Conservation (phyloP, 495 filamentous ascomycete genomes). For the Penicillium silybi region DNA sequence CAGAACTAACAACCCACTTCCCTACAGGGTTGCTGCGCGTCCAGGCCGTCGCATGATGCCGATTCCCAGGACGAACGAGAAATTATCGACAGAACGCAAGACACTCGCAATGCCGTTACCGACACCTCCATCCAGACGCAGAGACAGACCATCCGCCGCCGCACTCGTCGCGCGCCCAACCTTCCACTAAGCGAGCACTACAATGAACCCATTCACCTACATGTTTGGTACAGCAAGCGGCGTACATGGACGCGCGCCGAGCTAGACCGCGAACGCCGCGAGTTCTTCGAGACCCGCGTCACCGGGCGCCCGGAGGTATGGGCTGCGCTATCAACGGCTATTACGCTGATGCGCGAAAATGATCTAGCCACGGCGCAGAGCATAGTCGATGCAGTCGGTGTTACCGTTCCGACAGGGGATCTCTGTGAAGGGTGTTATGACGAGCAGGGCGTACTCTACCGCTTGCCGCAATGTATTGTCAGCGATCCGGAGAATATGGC, state of each 20-base stretch:
- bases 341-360: slow-evolving; percentile 57
- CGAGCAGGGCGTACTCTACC: slow-evolving; percentile 69
- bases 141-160: slow-evolving; percentile 8
- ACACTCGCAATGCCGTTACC: slow-evolving; percentile 9
- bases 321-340: slow-evolving; percentile 63
- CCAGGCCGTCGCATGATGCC: slow-evolving; percentile 33
- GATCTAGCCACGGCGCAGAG: slow-evolving; percentile 73
- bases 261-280: slow-evolving; percentile 49
- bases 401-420: slow-evolving; percentile 74
- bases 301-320: slow-evolving; percentile 74
- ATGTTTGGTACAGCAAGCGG: slow-evolving; percentile 49
- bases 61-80: slow-evolving; percentile 13
- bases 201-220: slow-evolving; percentile 47
- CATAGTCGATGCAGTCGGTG: slow-evolving; percentile 68
- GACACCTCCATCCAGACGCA: slow-evolving; percentile 1
- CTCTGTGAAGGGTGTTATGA: slow-evolving; percentile 75
- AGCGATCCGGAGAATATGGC: slow-evolving; percentile 69
- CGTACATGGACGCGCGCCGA: slow-evolving; percentile 50
- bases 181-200: slow-evolving; percentile 43
- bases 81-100: slow-evolving; percentile 14
- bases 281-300: slow-evolving; percentile 83
- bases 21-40: slow-evolving; percentile 39
- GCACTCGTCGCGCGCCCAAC: slow-evolving; percentile 13
- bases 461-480: slow-evolving; percentile 71
- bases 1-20: background rate